Base-by-base conservation (phyloP, 2,329 filamentous ascomycete genomes). In the Penicillium fuscoglaucum region DNA sequence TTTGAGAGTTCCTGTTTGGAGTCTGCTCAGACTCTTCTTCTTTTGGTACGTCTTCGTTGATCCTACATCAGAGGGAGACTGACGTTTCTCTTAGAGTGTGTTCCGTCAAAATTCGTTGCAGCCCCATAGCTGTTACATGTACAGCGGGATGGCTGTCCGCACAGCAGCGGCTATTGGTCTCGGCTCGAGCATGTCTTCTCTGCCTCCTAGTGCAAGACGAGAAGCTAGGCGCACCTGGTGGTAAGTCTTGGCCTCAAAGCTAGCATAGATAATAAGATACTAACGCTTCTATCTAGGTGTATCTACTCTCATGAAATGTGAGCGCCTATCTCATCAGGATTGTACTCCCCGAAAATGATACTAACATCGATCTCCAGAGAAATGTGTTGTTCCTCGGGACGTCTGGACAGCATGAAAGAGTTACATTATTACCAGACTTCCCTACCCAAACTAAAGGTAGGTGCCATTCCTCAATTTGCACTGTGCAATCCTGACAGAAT, bases 301-400 rank as follows among this genome's bases (percentile, higher is more conserved):
- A 64, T 67, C 33, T 66, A 65, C 39, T 66, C 65, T 0, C 63
- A 66, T 59, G 63, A 67, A 52, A 56, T 67, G 65, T 66, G 13
- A 35, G 63, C 9, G 33, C 19, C 19, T 24, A 19, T 31, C 19
- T 15, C 5, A 15, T 29, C 29, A 31, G 29, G 29, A 31, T 31
- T 33, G 8, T 7, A 37, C 17, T 17, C 8, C 35, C 7, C 40
- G 4, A 21, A 29, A 28, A 35, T 17, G 44, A 17, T 9, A 41
- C 33, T 31, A 31, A 31, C 29, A 31, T 31, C 29, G 10, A 31
- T 31, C 29, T 4, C 10, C 10, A 71, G 69, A 41, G 70, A 72
- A 58, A 71, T 72, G 67, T 71, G 68, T 51, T 65, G 66, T 52
- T 69, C 69, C 19, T 68, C 68, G 2, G 69, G 70, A 6, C 64